A percentile compares a stretch with the other conserved stretches of the same genome.
Evolutionary conservation across 2,329 filamentous ascomycete species (phyloP).

Genomic region (Alternaria dauci): DNA sequence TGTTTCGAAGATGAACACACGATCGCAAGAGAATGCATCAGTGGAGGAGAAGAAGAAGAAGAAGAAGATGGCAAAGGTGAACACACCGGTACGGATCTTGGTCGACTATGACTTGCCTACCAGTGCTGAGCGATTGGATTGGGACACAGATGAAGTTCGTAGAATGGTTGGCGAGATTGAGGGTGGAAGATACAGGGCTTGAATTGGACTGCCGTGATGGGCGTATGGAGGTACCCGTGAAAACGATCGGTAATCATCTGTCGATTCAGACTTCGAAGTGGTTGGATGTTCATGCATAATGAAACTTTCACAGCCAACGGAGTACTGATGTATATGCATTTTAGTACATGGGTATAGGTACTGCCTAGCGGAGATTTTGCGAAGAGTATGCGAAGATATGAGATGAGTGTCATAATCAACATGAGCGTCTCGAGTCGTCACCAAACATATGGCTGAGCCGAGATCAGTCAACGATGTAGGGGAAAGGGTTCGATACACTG

Average conservation of each 20-base stretch:
- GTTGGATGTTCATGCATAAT: not conserved
- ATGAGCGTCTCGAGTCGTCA: constrained; percentile 15
- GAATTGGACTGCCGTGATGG: not conserved
- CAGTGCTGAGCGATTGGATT: constrained; percentile 29
- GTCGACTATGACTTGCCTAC: constrained; percentile 24
- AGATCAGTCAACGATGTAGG: constrained; percentile 8
- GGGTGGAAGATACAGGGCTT: not conserved
- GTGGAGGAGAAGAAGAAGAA: not conserved
- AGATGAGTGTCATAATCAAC: not conserved
- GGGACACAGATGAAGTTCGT: constrained; percentile 37
- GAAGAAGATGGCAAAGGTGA: not conserved
- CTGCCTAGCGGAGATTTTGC: constrained; percentile 17
- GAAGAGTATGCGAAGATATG: constrained; percentile 4
- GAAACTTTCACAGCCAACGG: not conserved
- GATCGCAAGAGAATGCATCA: not conserved
- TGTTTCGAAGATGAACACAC: not conserved
- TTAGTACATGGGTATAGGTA: constrained; percentile 31
- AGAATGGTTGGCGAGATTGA: constrained; percentile 33
- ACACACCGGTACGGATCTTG: not conserved
- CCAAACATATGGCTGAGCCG: constrained; percentile 40
- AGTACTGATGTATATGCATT: constrained; percentile 15
- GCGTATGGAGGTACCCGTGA: no score
- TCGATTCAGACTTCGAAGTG: not conserved
- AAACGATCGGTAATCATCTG: not conserved
- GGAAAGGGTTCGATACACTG: constrained; percentile 18